Base-by-base conservation (phyloP, 2,329 filamentous ascomycete genomes). In the Zymoseptoria crescenta region DNA sequence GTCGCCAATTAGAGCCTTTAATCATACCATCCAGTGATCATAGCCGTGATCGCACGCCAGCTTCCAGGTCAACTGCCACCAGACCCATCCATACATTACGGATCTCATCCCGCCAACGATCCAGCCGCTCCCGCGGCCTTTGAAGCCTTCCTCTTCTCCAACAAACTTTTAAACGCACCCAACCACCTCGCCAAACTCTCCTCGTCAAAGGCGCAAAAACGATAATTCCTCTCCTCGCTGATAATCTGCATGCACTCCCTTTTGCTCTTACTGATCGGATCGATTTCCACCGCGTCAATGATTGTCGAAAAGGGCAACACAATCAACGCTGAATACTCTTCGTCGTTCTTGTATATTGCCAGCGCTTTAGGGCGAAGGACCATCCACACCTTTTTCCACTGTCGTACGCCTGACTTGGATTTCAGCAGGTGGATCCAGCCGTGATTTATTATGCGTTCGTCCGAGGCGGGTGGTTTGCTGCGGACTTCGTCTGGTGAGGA, bases 381-480 rank as follows among this genome's bases (percentile, higher is more conserved):
- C 10, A 88, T 88, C 94, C 94, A 97, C 60, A 91, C 82, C 67
- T 91, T 87, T 79, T 96, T 96, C 94, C 94, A 99, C 69, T 96
- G 89, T 52, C 88, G 86, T 57, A 99, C 84, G 8, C 91, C 91
- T 21, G 87, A 82, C 69, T 91, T 92, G 62, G 87, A 89, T 68
- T 89, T 91, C 58, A 96, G 82, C 62, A 91, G 85, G 73, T 89
- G 88, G 30, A 97, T 83, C 81, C 91, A 92, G 55, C 93, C 92
- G 71, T 97, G 91, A 82, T 89, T 96, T 51, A 97, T 83, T n/a
- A 97, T 87, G 27, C 92, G 87, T 72, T 96, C 92, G 63, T 94
- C 90, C 27, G 59, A 63, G 19, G 59, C 27, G 19, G 56, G 29
- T 3, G 52, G 10, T 19, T 58, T 49, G 41, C 55, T 57, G 29